Evolutionary conservation across 2,329 filamentous ascomycete genomes (phyloP), one percentile per base, ranked within the genome.

Genomic region (Plectosphaerella plurivora): DNA sequence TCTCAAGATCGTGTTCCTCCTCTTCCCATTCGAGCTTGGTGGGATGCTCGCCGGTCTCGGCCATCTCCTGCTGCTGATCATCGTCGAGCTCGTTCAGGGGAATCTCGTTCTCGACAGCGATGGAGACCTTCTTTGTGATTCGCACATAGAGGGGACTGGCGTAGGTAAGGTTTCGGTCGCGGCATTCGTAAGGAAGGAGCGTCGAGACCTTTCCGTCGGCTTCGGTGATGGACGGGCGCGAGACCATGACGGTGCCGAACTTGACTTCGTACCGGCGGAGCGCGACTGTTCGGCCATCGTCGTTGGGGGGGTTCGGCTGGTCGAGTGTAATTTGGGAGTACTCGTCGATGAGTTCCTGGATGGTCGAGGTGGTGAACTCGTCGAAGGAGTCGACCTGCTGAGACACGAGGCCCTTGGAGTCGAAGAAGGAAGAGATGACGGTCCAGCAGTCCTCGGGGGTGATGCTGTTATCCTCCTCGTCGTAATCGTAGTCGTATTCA

Each of bases 381-480:
- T 99, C 91, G 73, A 96, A 99, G 0, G 95, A 99, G 69, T 97
- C 93, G 57, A 97, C 86, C 76, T 99, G 94, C 73, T 99, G 93
- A 15, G 94, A 96, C 20, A 96, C 94, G 33, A 99, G 81, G 64
- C 94, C 93, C 73, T 97, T 99, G 57, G 86, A 83, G 62, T 97
- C 91, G 74, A 99, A 99, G 77, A 97, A 97, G 10, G 94, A 89
- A 52, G 89, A 91, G 68, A 99, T 97, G 65, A 97, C 93, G 59
- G 88, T 89, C 94, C 95, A 99, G 77, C 91, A 97, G 73, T 99
- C 95, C 76, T 97, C 94, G 55, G 92, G 90, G 24, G 92, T 96
- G 74, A 97, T 96, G 61, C 77, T 77, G 55, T 79, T 74, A 56
- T 86, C 82, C 36, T 83, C 85, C 56, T 88, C 84, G 54, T 81